Conservation (phyloP, 1,139 yeast species). For the Taiozyma onychis region DNA sequence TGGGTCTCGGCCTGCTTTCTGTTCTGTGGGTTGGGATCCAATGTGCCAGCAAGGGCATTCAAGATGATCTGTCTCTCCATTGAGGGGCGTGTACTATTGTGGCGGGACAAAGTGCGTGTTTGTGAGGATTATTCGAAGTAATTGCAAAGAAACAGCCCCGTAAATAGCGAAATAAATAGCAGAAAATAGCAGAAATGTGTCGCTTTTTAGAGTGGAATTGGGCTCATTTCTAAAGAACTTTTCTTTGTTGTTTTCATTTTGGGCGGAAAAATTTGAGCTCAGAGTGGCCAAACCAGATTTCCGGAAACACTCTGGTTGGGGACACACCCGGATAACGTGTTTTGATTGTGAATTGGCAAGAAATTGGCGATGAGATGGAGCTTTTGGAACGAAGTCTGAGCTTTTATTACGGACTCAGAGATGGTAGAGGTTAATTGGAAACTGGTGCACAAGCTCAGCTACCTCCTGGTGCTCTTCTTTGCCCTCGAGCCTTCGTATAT, state of each 20-base stretch:
- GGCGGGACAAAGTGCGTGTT: too few species aligned
- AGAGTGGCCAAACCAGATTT: background rate
- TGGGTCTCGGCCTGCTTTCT: conserved; percentile 69
- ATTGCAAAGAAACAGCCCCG: too few species aligned
- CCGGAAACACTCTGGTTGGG: background rate
- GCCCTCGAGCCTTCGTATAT: conserved; percentile 76
- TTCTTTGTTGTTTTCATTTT: background rate
- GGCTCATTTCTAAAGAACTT: too few species aligned
- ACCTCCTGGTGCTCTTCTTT: conserved; percentile 48
- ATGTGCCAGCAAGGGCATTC: conserved; percentile 72
- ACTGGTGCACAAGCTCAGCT: conserved; percentile 35
- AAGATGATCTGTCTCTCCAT: conserved; percentile 66
- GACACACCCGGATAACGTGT: background rate
- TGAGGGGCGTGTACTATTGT: background rate
- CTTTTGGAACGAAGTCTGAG: background rate
- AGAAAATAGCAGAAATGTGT: too few species aligned
- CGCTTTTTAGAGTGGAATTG: too few species aligned
- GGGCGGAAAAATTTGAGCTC: background rate
- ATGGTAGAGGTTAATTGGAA: conserved; percentile 36
- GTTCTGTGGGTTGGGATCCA: conserved; percentile 60
- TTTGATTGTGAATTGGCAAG: background rate
- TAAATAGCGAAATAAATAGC: too few species aligned
- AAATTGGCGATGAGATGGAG: background rate
- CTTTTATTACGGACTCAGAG: background rate
- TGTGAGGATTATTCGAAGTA: too few species aligned